These are phyloP conservation scores for Falciphora oryzae DNA, from an alignment of 2,329 filamentous ascomycete species.

Conservation along the genomic window DNA sequence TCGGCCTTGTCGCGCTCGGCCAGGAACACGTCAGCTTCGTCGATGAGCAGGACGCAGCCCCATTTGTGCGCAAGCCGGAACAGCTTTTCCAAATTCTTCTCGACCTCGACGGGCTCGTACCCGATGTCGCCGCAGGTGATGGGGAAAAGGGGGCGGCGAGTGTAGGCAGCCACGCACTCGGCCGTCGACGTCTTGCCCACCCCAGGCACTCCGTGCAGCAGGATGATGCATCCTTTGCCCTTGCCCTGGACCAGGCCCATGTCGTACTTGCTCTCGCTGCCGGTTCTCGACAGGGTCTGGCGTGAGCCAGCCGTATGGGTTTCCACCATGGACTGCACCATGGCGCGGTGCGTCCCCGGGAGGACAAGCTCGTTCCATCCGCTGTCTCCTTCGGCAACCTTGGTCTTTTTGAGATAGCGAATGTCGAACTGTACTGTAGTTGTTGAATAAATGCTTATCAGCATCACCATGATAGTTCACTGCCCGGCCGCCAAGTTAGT, in stretches of 20 bases:
- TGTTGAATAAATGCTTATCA: no score
- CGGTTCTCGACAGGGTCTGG: background rate
- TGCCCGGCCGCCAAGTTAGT: background rate
- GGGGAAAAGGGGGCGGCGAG: slow-evolving; percentile 18
- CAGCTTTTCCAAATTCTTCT: slow-evolving; percentile 20
- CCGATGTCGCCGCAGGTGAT: slow-evolving; percentile 25
- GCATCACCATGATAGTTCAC: no score
- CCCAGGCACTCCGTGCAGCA: slow-evolving; percentile 42
- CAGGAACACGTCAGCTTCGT: slow-evolving; percentile 23
- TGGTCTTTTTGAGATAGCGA: background rate
- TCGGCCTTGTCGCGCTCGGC: slow-evolving; percentile 9
- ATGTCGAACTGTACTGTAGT: slow-evolving; percentile 7
- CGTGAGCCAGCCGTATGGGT: slow-evolving; percentile 13
- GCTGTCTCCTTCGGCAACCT: background rate
- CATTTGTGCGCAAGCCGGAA: slow-evolving; percentile 21
- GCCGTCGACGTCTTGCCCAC: slow-evolving; percentile 45
- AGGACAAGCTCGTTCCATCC: slow-evolving; percentile 19
- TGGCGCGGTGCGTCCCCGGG: slow-evolving; percentile 15
- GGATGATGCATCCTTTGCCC: slow-evolving; percentile 36
- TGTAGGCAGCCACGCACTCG: slow-evolving; percentile 24
- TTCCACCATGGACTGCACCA: slow-evolving; percentile 17
- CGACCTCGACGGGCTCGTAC: slow-evolving; percentile 19
- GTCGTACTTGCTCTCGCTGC: slow-evolving; percentile 23
- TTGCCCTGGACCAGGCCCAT: slow-evolving; percentile 35
- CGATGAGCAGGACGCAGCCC: slow-evolving; percentile 23